Evolutionary conservation across 176 grass and related monocot species (phyloP).

Genomic region (Oryza coarctata): DNA sequence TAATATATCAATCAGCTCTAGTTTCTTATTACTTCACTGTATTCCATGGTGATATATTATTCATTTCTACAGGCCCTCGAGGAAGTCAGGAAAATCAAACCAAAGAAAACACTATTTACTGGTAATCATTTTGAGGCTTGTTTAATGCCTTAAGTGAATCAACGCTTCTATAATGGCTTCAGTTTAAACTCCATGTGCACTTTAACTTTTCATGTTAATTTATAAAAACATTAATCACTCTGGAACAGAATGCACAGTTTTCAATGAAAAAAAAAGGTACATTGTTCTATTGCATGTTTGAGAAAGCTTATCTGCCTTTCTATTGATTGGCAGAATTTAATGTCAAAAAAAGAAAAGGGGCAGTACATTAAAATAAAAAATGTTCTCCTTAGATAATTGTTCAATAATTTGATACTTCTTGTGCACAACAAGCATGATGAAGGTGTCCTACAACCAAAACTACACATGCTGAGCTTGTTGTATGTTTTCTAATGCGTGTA

Average conservation of each 20-base stretch:
- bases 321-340: not conserved
- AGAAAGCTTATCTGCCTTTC: not conserved
- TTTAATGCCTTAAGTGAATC: not conserved
- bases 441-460: not conserved
- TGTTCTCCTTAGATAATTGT: not conserved
- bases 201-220: conserved; percentile 9
- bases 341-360: not conserved
- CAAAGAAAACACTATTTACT: conserved; percentile 86
- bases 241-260: conserved; percentile 25
- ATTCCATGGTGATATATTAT: conserved; percentile 34
- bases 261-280: not conserved
- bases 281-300: not conserved
- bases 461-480: not conserved
- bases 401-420: not conserved
- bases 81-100: conserved; percentile 95
- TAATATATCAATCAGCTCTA: conserved; percentile 14
- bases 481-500: not conserved
- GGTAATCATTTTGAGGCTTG: conserved; percentile 43
- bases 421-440: not conserved
- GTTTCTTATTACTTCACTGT: conserved; percentile 9
- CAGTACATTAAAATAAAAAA: conserved; percentile 10
- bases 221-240: not conserved
- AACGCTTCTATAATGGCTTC: conserved; percentile 2
- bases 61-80: conserved; percentile 61
- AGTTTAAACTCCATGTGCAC: conserved; percentile 7